Base-by-base conservation (phyloP, 1,139 yeast genomes). In the Diutina neorugosa region DNA sequence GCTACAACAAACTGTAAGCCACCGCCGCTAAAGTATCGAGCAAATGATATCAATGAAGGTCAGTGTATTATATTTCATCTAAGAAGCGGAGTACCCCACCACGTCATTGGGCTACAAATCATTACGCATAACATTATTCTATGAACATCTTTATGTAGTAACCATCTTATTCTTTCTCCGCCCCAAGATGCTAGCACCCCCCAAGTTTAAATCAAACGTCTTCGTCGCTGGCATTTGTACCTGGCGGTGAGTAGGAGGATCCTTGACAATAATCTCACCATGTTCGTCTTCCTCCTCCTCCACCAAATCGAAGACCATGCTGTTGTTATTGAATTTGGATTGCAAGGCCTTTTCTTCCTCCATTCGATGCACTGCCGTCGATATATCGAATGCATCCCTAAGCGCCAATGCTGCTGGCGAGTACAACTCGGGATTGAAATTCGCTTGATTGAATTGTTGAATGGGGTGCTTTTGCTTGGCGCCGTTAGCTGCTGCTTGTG, bases 361-460 rank as follows among this genome's bases (percentile, higher is more conserved):
- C 75, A 82, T 81, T 66, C 98, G 82, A 65, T 90, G 96, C 8
- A 93, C 96, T 0, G 97, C 97, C 55, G 94, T 84, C 19, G 96
- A 85, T 16, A 93, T 86, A 64, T 93, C 98, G 68, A 91, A 91
- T 9, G 96, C 97, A 62, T 93, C 98, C 61, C 90, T 84, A 73
- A 93, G 78, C 0, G 96, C 96, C 54, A 85, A 88, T 0, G 94
- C 94, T 6, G 94, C 96, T 4, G 97, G 97, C 1, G 96, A 84
- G 61, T 84, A 85, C 58, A 77, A 9, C 14, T 56, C 60, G 42
- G 43, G 27, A 14, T 23, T 42, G n/a, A 46, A 46, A 23, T 51
- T 53, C 41, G 52, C 49, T 34, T 51, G 53, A 3, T 54, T 52
- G 53, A 46, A 34, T 14, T 37, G 43, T 9, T 37, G 51, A n/a